Evolutionary conservation across 2,329 filamentous ascomycete species (phyloP).

Genomic region (Paecilomyces variotii): DNA sequence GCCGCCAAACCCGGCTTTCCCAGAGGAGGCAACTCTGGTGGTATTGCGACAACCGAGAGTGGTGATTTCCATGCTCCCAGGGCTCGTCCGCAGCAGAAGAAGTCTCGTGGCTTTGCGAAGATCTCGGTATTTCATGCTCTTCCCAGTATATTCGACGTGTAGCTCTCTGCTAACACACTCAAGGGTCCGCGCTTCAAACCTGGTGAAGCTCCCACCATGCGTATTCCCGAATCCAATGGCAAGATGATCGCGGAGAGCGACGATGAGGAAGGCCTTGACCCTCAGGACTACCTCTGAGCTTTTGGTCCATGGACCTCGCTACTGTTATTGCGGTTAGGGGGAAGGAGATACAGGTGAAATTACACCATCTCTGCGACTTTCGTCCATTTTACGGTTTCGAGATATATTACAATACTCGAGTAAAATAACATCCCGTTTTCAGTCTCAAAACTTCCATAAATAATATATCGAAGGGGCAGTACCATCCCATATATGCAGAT

Average conservation of each 20-base stretch:
- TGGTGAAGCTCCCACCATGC: slow-evolving; percentile 11
- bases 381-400: neutral
- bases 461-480: too few relatives aligned
- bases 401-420: neutral
- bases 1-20: slow-evolving; percentile 5
- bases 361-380: neutral
- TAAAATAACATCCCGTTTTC: neutral
- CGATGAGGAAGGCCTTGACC: slow-evolving; percentile 12
- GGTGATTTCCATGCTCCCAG: neutral
- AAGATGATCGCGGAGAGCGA: slow-evolving; percentile 11
- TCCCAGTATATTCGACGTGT: neutral
- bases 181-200: slow-evolving; percentile 15
- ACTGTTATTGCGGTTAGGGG: neutral
- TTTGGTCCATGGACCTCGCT: neutral
- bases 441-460: neutral
- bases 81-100: slow-evolving; percentile 4
- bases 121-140: slow-evolving; percentile 10
- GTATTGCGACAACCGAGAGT: neutral
- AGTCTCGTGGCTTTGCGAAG: slow-evolving; percentile 16
- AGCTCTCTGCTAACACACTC: slow-evolving; percentile 5
- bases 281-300: slow-evolving; percentile 12
- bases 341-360: neutral
- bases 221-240: slow-evolving; percentile 10
- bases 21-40: slow-evolving; percentile 11
- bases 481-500: neutral